These are phyloP conservation scores for Candida chauliodis DNA, from an alignment of 805 yeast genomes.

Conservation along the genomic window DNA sequence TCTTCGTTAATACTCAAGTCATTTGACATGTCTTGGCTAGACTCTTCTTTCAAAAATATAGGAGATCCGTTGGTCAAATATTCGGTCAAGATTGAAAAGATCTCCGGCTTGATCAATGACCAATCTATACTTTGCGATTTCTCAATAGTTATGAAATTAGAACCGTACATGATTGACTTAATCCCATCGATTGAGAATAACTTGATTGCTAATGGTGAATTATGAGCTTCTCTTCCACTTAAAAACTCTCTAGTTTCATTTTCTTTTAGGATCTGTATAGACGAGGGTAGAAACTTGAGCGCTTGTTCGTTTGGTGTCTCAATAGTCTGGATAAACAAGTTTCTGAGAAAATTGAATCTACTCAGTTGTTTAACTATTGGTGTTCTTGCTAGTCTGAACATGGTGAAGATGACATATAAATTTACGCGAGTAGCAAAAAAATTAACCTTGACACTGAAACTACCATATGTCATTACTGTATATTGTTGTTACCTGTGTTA, in stretches of 20 bases:
- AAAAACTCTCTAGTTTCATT: constrained; percentile 70
- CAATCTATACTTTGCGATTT: constrained; percentile 53
- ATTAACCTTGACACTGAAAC: too few species aligned
- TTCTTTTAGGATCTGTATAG: constrained; percentile 53
- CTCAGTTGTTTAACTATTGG: not conserved
- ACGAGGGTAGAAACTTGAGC: constrained; percentile 74
- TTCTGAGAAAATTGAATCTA: constrained; percentile 10
- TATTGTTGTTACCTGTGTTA: too few species aligned
- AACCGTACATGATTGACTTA: constrained; percentile 72
- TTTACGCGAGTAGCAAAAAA: not conserved
- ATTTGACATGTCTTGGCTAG: constrained; percentile 16
- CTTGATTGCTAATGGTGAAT: constrained; percentile 74
- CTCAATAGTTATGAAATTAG: constrained; percentile 80
- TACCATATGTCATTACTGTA: too few species aligned
- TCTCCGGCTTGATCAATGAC: constrained; percentile 64
- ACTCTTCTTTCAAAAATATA: constrained; percentile 38
- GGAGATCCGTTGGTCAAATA: constrained; percentile 55
- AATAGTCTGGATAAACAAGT: constrained; percentile 72
- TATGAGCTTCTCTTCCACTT: constrained; percentile 69
- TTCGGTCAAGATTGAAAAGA: constrained; percentile 56
- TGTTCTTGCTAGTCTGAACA: constrained; percentile 1
- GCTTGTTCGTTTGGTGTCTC: constrained; percentile 88
- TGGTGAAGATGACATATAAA: not conserved
- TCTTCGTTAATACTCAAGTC: constrained; percentile 51
- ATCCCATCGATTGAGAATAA: constrained; percentile 76